Evolutionary conservation across 805 yeast species (phyloP).

Genomic region (Pichia eremophila): DNA sequence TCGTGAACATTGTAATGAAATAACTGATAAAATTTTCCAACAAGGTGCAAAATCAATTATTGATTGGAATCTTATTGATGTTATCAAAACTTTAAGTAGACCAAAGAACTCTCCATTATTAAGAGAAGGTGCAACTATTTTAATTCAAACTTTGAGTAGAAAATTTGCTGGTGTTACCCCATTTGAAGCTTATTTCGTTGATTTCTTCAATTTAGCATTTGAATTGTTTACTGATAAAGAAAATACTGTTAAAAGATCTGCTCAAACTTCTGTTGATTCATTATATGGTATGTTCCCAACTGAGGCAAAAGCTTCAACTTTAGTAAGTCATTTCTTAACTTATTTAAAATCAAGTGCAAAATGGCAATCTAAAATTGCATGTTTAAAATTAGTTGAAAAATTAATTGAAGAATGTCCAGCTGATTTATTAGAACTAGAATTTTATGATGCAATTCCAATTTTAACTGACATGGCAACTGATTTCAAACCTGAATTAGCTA

Average conservation of each 20-base stretch:
- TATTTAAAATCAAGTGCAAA: constrained; percentile 79
- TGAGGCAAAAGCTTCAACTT: constrained; percentile 68
- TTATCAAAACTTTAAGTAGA: constrained; percentile 56
- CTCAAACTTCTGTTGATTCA: constrained; percentile 68
- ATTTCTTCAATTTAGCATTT: constrained; percentile 51
- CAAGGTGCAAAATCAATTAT: constrained; percentile 40
- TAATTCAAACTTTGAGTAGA: constrained; percentile 46
- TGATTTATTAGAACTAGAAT: constrained; percentile 75
- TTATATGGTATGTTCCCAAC: constrained; percentile 61
- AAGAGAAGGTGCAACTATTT: constrained; percentile 67
- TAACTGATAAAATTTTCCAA: constrained; percentile 39
- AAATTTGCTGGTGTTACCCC: constrained; percentile 62
- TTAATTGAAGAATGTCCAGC: constrained; percentile 72
- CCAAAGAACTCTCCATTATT: constrained; percentile 64
- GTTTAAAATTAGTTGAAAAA: constrained; percentile 63
- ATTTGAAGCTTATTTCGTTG: constrained; percentile 63
- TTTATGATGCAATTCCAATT: constrained; percentile 71
- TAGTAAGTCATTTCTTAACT: constrained; percentile 49
- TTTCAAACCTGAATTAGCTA: constrained; percentile 91
- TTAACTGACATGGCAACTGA: constrained; percentile 87
- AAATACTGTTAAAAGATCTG: constrained; percentile 73
- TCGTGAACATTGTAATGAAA: constrained; percentile 42
- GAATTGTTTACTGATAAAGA: constrained; percentile 84
- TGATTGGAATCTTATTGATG: constrained; percentile 59
- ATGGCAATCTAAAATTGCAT: constrained; percentile 85